phyloP scores from a whole-genome alignment of 768 basidiomycete genomes.

The Leucosporidium creatinivorum region DNA sequence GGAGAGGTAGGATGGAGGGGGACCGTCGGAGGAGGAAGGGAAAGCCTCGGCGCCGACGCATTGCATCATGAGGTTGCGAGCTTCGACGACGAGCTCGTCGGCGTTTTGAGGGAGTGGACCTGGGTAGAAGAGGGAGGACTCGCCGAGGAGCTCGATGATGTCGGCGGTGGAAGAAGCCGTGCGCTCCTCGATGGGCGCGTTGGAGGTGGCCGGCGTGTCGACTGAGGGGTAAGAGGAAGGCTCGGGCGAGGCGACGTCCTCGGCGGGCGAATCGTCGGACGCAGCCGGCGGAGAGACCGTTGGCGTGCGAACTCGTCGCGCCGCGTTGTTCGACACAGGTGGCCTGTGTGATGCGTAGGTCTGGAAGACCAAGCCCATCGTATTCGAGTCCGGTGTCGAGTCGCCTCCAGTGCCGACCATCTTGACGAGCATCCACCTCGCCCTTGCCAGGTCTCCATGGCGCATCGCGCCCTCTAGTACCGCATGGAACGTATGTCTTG shows the following conservation, averaged over 20 bases:
- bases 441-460: conserved; percentile 69
- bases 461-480: conserved; percentile 86
- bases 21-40: background rate
- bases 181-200: background rate
- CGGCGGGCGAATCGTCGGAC: too few relatives aligned
- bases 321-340: background rate
- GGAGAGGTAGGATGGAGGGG: background rate
- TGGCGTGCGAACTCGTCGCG: too few relatives aligned
- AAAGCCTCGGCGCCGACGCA: conserved; percentile 9
- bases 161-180: background rate
- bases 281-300: too few relatives aligned
- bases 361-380: conserved; percentile 29
- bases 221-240: too few relatives aligned
- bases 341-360: conserved; percentile 26
- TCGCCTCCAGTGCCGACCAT: conserved; percentile 49
- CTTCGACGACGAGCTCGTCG: conserved; percentile 19
- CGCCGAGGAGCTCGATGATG: conserved; percentile 25
- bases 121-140: conserved; percentile 26
- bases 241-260: too few relatives aligned
- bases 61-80: conserved; percentile 23
- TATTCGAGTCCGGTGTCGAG: conserved; percentile 12
- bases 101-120: conserved; percentile 28
- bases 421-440: conserved; percentile 86
- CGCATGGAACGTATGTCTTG: conserved; percentile 64
- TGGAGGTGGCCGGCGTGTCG: background rate